These are phyloP conservation scores for Rhizodiscina lignyota DNA, from an alignment of 495 filamentous ascomycete genomes.

Conservation along the genomic window DNA sequence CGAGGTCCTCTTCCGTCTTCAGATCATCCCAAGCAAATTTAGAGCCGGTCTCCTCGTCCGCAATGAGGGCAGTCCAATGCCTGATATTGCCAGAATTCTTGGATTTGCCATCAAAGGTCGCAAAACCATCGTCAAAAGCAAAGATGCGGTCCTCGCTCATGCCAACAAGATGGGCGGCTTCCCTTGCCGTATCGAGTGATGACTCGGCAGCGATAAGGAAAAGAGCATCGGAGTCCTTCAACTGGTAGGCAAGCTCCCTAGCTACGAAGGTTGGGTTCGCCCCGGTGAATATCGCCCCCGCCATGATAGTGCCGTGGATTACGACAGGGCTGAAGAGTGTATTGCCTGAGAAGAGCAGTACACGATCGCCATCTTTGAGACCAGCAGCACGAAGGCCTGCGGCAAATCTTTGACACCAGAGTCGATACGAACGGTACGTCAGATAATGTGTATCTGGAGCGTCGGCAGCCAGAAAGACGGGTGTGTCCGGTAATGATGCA, in stretches of 20 bases:
- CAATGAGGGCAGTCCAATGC: constrained; percentile 21
- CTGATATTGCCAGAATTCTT: constrained; percentile 5
- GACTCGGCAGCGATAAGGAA: constrained; percentile 30
- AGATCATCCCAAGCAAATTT: constrained; percentile 17
- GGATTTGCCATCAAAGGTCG: constrained; percentile 14
- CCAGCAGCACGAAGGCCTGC: constrained; percentile 49
- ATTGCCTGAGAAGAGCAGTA: constrained; percentile 34
- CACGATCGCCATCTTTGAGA: constrained; percentile 49
- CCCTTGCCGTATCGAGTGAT: constrained; percentile 16
- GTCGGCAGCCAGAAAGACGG: constrained; percentile 35
- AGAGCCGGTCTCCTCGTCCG: constrained; percentile 8
- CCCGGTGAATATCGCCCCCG: constrained; percentile 64
- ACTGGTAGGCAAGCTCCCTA: constrained; percentile 57
- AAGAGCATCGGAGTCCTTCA: constrained; percentile 49
- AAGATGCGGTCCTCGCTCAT: constrained; percentile 15
- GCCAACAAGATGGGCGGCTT: constrained; percentile 13
- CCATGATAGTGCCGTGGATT: constrained; percentile 57
- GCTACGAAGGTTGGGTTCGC: constrained; percentile 62
- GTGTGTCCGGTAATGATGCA: constrained; percentile 25
- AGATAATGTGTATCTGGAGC: constrained; percentile 39
- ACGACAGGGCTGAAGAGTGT: constrained; percentile 53
- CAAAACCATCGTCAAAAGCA: constrained; percentile 18
- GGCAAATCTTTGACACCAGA: constrained; percentile 56
- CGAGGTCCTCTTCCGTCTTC: constrained; percentile 9
- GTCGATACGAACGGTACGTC: constrained; percentile 40